Conservation (phyloP, 1,284 basidiomycete species). For the Moesziomyces aphidis region DNA sequence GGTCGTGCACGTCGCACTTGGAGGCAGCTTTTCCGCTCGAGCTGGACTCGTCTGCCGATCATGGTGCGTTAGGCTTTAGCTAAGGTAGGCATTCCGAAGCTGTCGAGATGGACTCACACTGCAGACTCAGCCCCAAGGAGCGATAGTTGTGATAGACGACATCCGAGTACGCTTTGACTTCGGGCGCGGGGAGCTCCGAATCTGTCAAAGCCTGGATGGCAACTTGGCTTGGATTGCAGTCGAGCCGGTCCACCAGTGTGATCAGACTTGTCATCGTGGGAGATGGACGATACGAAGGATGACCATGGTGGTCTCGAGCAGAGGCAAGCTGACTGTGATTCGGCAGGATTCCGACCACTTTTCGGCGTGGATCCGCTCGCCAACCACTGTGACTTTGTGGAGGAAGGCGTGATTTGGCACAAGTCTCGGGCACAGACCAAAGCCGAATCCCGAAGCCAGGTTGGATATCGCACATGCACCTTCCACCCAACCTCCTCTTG, state of each 20-base stretch:
- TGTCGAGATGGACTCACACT: conserved; percentile 22
- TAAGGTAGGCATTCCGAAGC: neutral
- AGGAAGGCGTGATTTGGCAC: conserved; percentile 1
- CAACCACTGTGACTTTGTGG: conserved; percentile 4
- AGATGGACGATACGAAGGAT: no score
- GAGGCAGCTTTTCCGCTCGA: conserved; percentile 7
- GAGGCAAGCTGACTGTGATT: neutral
- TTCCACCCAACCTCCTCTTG: neutral
- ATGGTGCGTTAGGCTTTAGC: neutral
- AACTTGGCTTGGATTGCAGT: conserved; percentile 2
- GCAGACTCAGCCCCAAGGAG: conserved; percentile 29
- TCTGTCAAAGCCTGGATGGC: conserved; percentile 10
- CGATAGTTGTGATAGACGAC: conserved; percentile 37
- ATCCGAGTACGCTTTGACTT: conserved; percentile 32
- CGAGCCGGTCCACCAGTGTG: conserved; percentile 2
- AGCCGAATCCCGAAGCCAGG: conserved; percentile 11
- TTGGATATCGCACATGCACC: neutral
- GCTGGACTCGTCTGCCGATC: conserved; percentile 12
- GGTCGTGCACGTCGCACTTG: conserved; percentile 1
- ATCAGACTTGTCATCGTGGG: neutral
- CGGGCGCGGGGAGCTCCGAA: neutral
- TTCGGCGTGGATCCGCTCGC: neutral
- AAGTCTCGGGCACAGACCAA: no score
- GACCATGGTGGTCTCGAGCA: neutral
- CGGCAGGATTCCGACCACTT: neutral